Evolutionary conservation across 345 rosid genomes (phyloP), one percentile per base, ranked within the genome.

Genomic region (Salix brachista): DNA sequence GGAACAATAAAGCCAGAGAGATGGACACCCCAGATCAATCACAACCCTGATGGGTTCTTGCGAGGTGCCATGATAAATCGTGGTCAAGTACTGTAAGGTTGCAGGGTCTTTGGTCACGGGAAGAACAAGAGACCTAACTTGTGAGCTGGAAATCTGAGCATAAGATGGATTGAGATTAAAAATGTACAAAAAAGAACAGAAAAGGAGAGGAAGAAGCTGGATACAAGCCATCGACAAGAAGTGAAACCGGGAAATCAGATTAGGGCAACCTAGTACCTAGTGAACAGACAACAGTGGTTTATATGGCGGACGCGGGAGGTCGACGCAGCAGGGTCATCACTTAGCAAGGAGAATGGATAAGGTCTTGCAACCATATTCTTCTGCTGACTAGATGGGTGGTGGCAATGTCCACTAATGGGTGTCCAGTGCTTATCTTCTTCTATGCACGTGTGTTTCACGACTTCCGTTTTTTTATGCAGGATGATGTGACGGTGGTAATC

Each of bases 1-100:
- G 28, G 78, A 74, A 76, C 91, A 87, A 69, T 87, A 86, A 23
- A 83, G 46, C 96, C 96, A 92, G 37, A 87, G 76, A 75, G 83
- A 75, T 2, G 88, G 70, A 58, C 91, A 88, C 34, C 81, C 80
- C 28, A 92, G 91, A 84, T 92, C 96, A 6, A 92, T 48, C 14
- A 90, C 88, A 41, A 90, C 91, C 5, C 83, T 71, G 64, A 80
- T 34, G 32, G 92, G 84, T 6, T 10, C 48, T 7, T 60, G 71
- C 0, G 87, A 74, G 71, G 50, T 76, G 7, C 88, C 90, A 23
- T 48, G 87, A 36, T 61, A 75, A 80, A 88, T 81, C 41, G 68
- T 72, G 71, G 96, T 78, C 52, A 92, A 46, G 86, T 90, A 94
- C 75, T 92, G 97, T 42, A 83, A 86, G 56, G 91, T 88, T 6